Evolutionary conservation across 805 yeast species (phyloP), one percentile per base, ranked within the genome.

Genomic region (Wickerhamomyces canadensis): DNA sequence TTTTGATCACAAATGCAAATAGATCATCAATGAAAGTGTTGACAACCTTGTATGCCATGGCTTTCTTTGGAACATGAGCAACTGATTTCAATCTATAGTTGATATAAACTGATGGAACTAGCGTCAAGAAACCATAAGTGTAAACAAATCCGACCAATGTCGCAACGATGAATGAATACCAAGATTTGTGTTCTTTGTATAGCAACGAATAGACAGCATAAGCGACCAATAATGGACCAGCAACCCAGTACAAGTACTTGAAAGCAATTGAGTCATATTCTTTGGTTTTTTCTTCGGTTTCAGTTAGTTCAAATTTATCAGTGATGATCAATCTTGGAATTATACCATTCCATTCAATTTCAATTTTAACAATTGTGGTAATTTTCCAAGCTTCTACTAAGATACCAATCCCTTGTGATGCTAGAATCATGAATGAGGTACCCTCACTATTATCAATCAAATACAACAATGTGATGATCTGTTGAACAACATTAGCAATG

Each of bases 311-410:
- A 37, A 58, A 54, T 47, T 63, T 63, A 38, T 64, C 67, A 5
- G 48, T 42, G 27, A 64, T 30, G 15, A 35, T 37, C 17, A 62
- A 17, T n/a, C 40, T 39, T 41, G 58, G 56, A 35, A 40, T 42
- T 25, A 37, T 38, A 21, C 40, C 48, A 15, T 25, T 51, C 54
- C 43, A 47, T 19, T 43, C 43, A 12, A 59, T 13, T 27, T 51
- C 51, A 35, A 64, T 40, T 27, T 62, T 58, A 4, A 61, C 50
- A 17, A 60, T 56, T 24, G 65, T 64, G 22, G 66, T 62, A 36
- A 64, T 60, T 44, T 64, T 64, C 70, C 70, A 66, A 6, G 68
- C 67, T 42, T 66, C 70, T 8, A 66, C 57, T 11, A 60, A 30
- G 24, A 66, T 62, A 17, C 67, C 64, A 33, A 61, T 27, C 5